Conservation (phyloP, 768 basidiomycete species). For the Suillus hirtellus region DNA sequence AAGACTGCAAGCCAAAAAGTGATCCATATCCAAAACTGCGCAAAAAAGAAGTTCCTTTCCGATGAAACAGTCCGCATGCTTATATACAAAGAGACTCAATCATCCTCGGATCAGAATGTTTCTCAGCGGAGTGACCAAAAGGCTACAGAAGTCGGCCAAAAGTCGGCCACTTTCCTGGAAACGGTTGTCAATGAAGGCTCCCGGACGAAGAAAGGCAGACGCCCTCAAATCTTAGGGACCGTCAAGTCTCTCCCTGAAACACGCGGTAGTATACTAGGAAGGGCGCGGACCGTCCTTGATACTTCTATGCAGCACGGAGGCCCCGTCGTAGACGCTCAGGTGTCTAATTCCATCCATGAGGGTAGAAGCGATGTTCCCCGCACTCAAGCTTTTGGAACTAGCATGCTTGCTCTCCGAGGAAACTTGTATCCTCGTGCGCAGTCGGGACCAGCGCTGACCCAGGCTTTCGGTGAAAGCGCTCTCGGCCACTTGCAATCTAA, state of each 20-base stretch:
- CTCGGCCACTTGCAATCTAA: conserved; percentile 22
- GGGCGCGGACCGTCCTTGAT: conserved; percentile 38
- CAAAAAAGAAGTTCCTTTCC: conserved; percentile 55
- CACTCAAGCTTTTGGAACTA: conserved; percentile 37
- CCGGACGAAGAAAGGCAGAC: conserved; percentile 48
- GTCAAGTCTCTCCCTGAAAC: conserved; percentile 50
- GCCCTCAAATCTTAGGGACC: conserved; percentile 38
- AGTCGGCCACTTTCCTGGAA: conserved; percentile 51
- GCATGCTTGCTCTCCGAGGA: conserved; percentile 25
- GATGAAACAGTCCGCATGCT: conserved; percentile 56
- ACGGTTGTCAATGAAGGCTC: conserved; percentile 47
- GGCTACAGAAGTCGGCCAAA: conserved; percentile 23
- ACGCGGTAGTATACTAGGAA: conserved; percentile 42
- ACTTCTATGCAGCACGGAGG: conserved; percentile 2
- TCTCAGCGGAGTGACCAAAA: conserved; percentile 20
- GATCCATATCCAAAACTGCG: conserved; percentile 66
- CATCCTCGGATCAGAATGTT: conserved; percentile 11
- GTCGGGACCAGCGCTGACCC: conserved; percentile 31
- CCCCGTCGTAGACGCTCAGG: conserved; percentile 11
- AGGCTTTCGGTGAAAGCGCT: conserved; percentile 43
- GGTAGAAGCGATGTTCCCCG: conserved; percentile 14
- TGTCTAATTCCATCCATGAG: conserved; percentile 5
- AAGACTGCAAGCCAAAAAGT: conserved; percentile 66
- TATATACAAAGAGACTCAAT: conserved; percentile 49
- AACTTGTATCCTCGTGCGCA: not conserved